Evolutionary conservation across 805 yeast species (phyloP), one percentile per base, ranked within the genome.

Genomic region (Pichia cabralensis): DNA sequence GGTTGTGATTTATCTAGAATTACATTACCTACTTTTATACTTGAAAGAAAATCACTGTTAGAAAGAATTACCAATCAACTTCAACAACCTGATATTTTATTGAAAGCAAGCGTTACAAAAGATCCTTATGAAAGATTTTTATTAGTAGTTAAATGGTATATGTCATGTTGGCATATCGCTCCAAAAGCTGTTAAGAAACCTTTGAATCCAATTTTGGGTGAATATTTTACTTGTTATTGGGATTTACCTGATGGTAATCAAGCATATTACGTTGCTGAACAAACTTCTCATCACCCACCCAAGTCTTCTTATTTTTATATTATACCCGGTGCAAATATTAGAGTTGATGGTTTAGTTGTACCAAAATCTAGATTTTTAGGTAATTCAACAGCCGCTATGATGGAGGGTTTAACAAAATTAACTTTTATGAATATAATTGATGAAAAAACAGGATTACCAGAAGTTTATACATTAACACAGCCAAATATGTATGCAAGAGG

Each of bases 161-260:
- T 92, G 56, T 74, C 96, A 3, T 85, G 94, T 31, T 92, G 97
- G 97, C 96, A 92, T 53, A 92, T 92, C 55, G 92, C 96, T 1
- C 98, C 97, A 20, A 89, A 89, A 54, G 98, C 97, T 4, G 98
- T 92, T 12, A 92, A 92, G 56, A 92, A 92, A 58, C 98, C 98
- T 0, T 65, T 92, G 49, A 92, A 92, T 53, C 98, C 98, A 2
- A 85, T 92, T 6, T 55, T 92, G 18, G 96, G 97, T 21, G 98
- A 92, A 55, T 70, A 80, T 45, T 92, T 84, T 57, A 72, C 84
- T 15, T 80, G 95, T 51, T 88, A 80, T 55, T 92, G 98, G 98
- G 92, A 86, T 48, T 61, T 85, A 30, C 76, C 88, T 9, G 71
- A 66, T 21, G 74, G 69, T 21, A 54, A 68, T 5, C 69, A 69